Evolutionary conservation across 1,284 basidiomycete species (phyloP).

Genomic region (Fomes fomentarius): DNA sequence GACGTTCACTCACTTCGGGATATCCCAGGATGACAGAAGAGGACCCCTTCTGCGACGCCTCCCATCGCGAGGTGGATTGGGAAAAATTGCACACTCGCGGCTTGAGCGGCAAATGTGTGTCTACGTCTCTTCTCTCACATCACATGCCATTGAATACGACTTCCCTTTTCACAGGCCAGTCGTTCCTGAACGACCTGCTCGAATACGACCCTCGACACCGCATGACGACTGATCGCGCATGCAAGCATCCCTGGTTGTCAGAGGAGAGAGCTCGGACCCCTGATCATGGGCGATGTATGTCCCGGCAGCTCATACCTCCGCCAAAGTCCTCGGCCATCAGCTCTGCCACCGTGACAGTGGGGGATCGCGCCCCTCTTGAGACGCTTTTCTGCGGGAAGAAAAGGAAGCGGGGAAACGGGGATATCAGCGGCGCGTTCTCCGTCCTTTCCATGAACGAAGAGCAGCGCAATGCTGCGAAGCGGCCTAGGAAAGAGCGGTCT

Average conservation of each 20-base stretch:
- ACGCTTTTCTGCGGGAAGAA: not conserved
- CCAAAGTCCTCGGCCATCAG: not conserved
- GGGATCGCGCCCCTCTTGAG: not conserved
- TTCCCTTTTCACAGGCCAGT: not conserved
- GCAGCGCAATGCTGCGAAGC: not conserved
- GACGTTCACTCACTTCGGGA: not conserved
- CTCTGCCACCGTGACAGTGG: not conserved
- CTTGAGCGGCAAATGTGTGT: not conserved
- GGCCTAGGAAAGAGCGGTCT: not conserved
- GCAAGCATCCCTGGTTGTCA: not conserved
- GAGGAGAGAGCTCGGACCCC: not conserved
- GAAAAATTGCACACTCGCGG: not conserved
- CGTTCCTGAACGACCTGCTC: not conserved
- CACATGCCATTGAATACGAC: not conserved
- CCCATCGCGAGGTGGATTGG: not conserved
- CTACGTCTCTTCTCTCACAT: no score
- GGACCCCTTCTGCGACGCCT: conserved; percentile 1
- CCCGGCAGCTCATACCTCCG: not conserved
- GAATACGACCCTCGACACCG: not conserved
- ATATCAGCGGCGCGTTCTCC: not conserved
- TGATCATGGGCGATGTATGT: not conserved
- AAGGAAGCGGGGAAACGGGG: not conserved
- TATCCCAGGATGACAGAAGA: not conserved
- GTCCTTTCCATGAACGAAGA: not conserved
- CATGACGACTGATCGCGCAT: not conserved